A percentile compares a stretch with the other conserved stretches of the same genome.
Evolutionary conservation across 805 yeast species (phyloP).

Genomic region (Wickerhamiella dianesei): DNA sequence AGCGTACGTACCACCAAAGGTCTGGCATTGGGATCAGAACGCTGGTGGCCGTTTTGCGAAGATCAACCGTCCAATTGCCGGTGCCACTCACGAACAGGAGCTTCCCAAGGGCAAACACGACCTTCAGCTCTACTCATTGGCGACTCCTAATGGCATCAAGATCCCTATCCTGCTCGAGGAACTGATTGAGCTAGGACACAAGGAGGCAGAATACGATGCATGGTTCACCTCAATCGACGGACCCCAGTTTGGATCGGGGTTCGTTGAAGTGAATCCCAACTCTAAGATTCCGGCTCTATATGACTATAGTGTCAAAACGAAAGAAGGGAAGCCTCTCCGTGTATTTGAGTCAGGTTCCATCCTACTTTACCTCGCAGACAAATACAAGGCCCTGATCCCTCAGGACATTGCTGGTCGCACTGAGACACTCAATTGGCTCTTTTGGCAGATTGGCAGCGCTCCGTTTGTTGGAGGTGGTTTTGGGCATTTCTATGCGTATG

Average conservation of each 20-base stretch:
- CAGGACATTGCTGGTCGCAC: conserved; percentile 22
- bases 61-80: conserved; percentile 1
- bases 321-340: conserved; percentile 22
- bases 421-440: conserved; percentile 31
- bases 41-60: neutral
- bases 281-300: conserved; percentile 49
- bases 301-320: conserved; percentile 20
- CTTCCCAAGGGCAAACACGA: neutral
- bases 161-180: conserved; percentile 25
- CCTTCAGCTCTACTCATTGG: conserved; percentile 27
- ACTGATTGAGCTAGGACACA: conserved; percentile 25
- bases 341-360: conserved; percentile 53
- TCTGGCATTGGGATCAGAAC: neutral
- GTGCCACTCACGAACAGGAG: neutral
- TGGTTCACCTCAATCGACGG: neutral
- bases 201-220: conserved; percentile 8
- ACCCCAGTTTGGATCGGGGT: conserved; percentile 28
- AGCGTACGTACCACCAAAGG: neutral
- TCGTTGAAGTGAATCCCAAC: conserved; percentile 42
- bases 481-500: conserved; percentile 32
- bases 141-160: conserved; percentile 33
- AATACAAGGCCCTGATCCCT: conserved; percentile 34
- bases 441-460: conserved; percentile 38
- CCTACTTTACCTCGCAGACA: conserved; percentile 43
- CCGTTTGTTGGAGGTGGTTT: conserved; percentile 46